These are phyloP conservation scores for Talaromyces islandicus DNA, from an alignment of 2,329 filamentous ascomycete genomes.

Conservation along the genomic window DNA sequence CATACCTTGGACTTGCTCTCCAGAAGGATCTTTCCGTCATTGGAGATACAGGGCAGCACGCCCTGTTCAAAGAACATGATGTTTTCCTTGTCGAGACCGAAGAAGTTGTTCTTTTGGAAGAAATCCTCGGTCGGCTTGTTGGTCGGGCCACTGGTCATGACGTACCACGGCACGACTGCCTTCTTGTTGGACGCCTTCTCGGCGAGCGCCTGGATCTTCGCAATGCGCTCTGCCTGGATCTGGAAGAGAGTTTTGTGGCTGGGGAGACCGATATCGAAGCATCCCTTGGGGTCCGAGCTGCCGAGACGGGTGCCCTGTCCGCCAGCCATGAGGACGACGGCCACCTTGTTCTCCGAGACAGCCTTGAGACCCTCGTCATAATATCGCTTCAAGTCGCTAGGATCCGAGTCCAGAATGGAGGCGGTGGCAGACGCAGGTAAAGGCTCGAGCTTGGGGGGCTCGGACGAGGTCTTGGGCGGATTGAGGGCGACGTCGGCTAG, in stretches of 20 bases:
- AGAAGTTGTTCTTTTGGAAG: slow-evolving; percentile 85
- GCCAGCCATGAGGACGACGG: slow-evolving; percentile 93
- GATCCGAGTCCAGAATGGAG: slow-evolving; percentile 82
- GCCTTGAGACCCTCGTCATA: slow-evolving; percentile 64
- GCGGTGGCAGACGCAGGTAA: slow-evolving; percentile 80
- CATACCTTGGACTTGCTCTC: slow-evolving; percentile 75
- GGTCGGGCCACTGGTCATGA: slow-evolving; percentile 98
- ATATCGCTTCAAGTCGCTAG: slow-evolving; percentile 75
- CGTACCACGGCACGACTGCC: slow-evolving; percentile 87
- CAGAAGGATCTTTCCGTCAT: slow-evolving; percentile 93
- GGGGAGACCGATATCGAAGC: slow-evolving; percentile 91
- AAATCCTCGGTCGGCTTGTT: slow-evolving; percentile 86
- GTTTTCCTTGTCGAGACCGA: slow-evolving; percentile 79
- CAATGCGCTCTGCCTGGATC: slow-evolving; percentile 91
- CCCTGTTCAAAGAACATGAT: slow-evolving; percentile 95
- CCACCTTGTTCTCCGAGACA: slow-evolving; percentile 64
- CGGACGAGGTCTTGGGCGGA: slow-evolving; percentile 58
- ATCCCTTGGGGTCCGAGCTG: slow-evolving; percentile 93
- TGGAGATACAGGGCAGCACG: slow-evolving; percentile 91
- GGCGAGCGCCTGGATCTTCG: slow-evolving; percentile 76
- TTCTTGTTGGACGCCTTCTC: slow-evolving; percentile 60
- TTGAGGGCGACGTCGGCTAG: slow-evolving; percentile 77
- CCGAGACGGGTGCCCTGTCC: slow-evolving; percentile 93
- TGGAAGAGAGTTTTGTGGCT: slow-evolving; percentile 95
- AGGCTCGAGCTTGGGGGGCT: slow-evolving; percentile 64